These are phyloP conservation scores for Xylaria nigripes DNA, from an alignment of 495 filamentous ascomycete species.

Conservation along the genomic window DNA sequence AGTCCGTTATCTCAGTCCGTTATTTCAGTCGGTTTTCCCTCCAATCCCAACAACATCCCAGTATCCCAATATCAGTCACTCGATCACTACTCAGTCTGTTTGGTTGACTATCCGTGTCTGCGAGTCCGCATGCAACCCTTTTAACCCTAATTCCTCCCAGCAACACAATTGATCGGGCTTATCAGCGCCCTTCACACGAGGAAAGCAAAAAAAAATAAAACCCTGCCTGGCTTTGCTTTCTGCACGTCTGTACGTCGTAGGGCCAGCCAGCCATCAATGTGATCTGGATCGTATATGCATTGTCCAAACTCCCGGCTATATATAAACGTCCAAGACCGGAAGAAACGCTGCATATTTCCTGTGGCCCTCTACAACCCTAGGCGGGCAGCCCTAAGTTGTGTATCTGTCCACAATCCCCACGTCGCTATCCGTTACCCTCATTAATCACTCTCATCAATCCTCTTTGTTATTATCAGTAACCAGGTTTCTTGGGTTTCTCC, in stretches of 20 bases:
- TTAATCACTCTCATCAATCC: background rate
- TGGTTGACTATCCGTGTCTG: no score
- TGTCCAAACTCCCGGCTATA: conserved; percentile 4
- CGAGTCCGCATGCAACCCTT: background rate
- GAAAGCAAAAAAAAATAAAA: no score
- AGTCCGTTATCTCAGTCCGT: no score
- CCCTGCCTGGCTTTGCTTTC: background rate
- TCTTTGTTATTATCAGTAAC: background rate
- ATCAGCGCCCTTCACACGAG: background rate
- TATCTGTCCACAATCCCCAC: background rate
- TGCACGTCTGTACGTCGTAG: background rate
- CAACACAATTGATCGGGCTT: background rate
- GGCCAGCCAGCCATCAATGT: conserved; percentile 8
- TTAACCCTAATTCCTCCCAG: background rate
- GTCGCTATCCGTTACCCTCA: background rate
- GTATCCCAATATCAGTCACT: no score
- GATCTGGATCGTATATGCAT: conserved; percentile 5
- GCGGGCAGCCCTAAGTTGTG: conserved; percentile 1
- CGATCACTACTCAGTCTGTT: no score
- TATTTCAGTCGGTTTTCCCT: no score
- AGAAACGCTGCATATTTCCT: conserved; percentile 1
- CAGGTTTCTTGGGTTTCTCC: background rate
- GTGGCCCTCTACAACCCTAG: conserved; percentile 2
- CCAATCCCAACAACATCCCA: no score
- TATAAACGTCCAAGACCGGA: background rate